Evolutionary conservation across 2,329 filamentous ascomycete genomes (phyloP).

Genomic region (Penicillium sp.): DNA sequence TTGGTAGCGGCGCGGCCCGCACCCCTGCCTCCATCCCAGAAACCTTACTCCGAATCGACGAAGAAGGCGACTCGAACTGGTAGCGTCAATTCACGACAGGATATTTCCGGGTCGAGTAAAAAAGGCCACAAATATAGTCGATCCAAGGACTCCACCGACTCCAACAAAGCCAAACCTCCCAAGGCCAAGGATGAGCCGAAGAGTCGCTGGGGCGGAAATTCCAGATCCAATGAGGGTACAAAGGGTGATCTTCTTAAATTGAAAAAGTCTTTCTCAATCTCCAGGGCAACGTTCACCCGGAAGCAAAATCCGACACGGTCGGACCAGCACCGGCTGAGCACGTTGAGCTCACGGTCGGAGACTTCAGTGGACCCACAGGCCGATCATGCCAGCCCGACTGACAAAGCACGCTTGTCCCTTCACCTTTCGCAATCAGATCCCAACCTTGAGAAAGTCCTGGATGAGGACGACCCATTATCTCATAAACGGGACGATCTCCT

Average conservation of each 20-base stretch:
- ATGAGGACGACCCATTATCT: slow-evolving; percentile 1
- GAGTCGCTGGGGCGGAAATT: not conserved
- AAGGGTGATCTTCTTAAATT: not conserved
- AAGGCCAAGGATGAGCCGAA: slow-evolving; percentile 3
- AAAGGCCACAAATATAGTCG: slow-evolving; percentile 1
- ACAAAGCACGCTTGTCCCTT: not conserved
- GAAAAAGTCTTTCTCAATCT: slow-evolving; percentile 1
- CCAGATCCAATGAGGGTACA: not conserved
- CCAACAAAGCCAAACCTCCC: not conserved
- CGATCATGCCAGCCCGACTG: not conserved
- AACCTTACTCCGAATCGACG: slow-evolving; percentile 13
- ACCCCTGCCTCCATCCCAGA: slow-evolving; percentile 28
- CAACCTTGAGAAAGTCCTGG: slow-evolving; percentile 1
- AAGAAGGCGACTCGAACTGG: not conserved
- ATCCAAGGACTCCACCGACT: not conserved
- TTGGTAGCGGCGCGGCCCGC: slow-evolving; percentile 34
- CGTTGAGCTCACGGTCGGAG: slow-evolving; percentile 12
- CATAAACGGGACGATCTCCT: slow-evolving; percentile 15
- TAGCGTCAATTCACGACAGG: not conserved
- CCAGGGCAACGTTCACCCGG: not conserved
- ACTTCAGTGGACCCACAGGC: slow-evolving; percentile 11
- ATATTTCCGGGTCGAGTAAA: not conserved
- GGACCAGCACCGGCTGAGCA: slow-evolving; percentile 1
- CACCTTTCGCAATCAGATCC: slow-evolving; percentile 9
- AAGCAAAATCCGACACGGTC: not conserved